Evolutionary conservation across 1,284 basidiomycete genomes (phyloP).

Genomic region (Ganoderma multipileum): DNA sequence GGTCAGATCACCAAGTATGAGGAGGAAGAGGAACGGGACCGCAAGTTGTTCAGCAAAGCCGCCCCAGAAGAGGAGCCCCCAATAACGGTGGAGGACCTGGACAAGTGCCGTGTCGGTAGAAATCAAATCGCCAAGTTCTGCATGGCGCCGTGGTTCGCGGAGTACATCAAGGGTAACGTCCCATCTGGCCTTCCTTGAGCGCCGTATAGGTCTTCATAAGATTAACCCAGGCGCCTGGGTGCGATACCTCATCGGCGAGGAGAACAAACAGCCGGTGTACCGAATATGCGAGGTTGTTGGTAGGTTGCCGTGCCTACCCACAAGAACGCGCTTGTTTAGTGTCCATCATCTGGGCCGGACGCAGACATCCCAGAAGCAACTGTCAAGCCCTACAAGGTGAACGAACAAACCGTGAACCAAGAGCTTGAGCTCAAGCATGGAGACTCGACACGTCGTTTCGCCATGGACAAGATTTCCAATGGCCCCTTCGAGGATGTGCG

Average conservation of each 20-base stretch:
- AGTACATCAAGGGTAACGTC: conserved; percentile 73
- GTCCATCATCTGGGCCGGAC: background rate
- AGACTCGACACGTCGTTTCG: conserved; percentile 59
- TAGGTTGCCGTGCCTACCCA: conserved; percentile 45
- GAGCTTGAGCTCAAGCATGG: conserved; percentile 78
- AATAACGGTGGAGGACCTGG: conserved; percentile 61
- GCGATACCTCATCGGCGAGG: conserved; percentile 72
- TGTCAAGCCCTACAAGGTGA: conserved; percentile 78
- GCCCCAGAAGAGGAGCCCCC: conserved; percentile 57
- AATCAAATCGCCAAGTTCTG: conserved; percentile 68
- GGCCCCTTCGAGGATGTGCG: conserved; percentile 63
- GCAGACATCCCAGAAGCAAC: conserved; percentile 52
- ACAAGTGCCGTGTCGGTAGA: conserved; percentile 66
- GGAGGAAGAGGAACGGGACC: conserved; percentile 71
- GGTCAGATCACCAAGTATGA: conserved; percentile 75
- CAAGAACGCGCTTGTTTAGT: conserved; percentile 8
- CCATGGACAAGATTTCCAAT: conserved; percentile 88
- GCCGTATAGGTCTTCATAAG: conserved; percentile 32
- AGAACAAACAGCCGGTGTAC: conserved; percentile 71
- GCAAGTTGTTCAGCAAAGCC: conserved; percentile 55
- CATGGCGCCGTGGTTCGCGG: conserved; percentile 78
- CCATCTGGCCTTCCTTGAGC: conserved; percentile 19
- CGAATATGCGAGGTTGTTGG: conserved; percentile 82
- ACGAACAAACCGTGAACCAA: conserved; percentile 67
- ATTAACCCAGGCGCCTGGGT: conserved; percentile 75